Conservation (phyloP, 257 asterid species). For the Petrea volubilis region DNA sequence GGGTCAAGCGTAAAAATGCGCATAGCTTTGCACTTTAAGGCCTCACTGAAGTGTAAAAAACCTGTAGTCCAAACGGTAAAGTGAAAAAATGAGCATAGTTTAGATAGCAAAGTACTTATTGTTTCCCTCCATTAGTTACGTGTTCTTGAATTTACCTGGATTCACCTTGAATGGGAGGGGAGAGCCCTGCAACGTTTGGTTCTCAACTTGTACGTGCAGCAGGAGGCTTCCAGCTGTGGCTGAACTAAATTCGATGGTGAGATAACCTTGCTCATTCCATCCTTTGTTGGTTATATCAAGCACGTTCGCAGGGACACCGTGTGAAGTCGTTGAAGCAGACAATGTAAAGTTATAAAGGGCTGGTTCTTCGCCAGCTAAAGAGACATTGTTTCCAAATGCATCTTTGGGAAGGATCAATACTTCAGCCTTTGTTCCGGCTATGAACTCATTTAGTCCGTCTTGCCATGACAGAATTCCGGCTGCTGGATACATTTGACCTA, state of each 20-base stretch:
- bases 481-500: slow-evolving; percentile 77
- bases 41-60: too few species aligned
- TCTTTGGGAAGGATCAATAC: slow-evolving; percentile 75
- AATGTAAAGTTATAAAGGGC: slow-evolving; percentile 41
- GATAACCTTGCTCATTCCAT: slow-evolving; percentile 57
- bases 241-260: slow-evolving; percentile 52
- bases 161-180: slow-evolving; percentile 66
- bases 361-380: slow-evolving; percentile 46
- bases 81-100: too few species aligned
- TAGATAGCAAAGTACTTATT: too few species aligned
- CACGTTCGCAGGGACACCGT: slow-evolving; percentile 46
- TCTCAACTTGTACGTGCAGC: slow-evolving; percentile 59
- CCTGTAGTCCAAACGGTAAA: too few species aligned
- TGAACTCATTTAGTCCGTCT: slow-evolving; percentile 52
- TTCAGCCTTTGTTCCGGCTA: slow-evolving; percentile 58
- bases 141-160: slow-evolving; percentile 57
- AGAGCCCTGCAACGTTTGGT: slow-evolving; percentile 63
- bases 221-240: slow-evolving; percentile 64
- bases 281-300: slow-evolving; percentile 50
- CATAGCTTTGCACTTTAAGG: too few species aligned
- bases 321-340: slow-evolving; percentile 32
- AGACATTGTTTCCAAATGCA: slow-evolving; percentile 85
- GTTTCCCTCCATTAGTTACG: too few species aligned
- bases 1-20: too few species aligned
- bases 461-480: slow-evolving; percentile 70